Evolutionary conservation across 441 rosid species (phyloP).

Genomic region (Rhodomyrtus psidioides): DNA sequence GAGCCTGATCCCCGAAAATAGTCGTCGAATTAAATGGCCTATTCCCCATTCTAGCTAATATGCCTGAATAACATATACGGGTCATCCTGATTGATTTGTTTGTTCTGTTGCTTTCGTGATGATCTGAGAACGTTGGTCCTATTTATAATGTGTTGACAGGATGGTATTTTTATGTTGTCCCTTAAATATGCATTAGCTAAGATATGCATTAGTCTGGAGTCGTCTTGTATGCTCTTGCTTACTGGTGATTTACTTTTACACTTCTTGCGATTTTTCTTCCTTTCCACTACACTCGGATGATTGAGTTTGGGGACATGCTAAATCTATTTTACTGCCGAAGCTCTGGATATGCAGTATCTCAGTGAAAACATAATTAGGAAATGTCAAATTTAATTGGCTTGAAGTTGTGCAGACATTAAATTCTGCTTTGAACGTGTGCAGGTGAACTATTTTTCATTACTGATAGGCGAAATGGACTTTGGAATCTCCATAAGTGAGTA

Average conservation of each 20-base stretch:
- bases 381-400: background rate
- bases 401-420: background rate
- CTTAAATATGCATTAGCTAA: background rate
- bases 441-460: conserved; percentile 2
- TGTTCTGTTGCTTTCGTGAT: background rate
- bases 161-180: background rate
- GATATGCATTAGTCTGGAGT: background rate
- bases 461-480: background rate
- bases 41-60: background rate
- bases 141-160: background rate
- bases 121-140: background rate
- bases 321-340: background rate
- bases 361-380: background rate
- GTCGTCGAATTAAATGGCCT: background rate
- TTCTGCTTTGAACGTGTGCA: background rate
- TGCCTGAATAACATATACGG: background rate
- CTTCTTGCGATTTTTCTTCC: background rate
- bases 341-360: background rate
- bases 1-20: background rate
- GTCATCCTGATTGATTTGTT: background rate
- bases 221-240: background rate
- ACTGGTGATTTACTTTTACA: background rate
- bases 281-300: background rate
- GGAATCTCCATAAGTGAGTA: conserved; percentile 4
- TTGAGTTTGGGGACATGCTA: background rate